These are phyloP conservation scores for Podila epigama DNA, from an alignment of 192 early-diverging fungal genomes.

Conservation along the genomic window DNA sequence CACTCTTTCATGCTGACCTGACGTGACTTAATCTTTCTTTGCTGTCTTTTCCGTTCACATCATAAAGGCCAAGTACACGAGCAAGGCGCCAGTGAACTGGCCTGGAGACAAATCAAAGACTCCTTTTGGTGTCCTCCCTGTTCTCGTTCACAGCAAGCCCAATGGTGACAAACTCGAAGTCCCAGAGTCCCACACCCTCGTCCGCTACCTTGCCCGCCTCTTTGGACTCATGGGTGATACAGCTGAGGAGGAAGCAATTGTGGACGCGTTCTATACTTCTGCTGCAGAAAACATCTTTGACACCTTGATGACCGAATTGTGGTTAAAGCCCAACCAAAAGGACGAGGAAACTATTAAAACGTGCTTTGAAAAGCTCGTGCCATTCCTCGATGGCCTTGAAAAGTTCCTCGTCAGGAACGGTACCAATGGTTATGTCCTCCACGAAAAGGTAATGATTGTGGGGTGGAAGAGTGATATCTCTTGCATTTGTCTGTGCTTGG, in stretches of 20 bases:
- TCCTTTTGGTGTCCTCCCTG: constrained; percentile 32
- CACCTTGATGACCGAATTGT: constrained; percentile 8
- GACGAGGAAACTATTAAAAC: constrained; percentile 10
- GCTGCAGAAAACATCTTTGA: constrained; percentile 22
- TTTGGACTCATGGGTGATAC: constrained; percentile 12
- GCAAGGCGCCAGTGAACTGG: constrained; percentile 28
- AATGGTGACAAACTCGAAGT: constrained; percentile 14
- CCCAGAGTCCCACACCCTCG: constrained; percentile 10
- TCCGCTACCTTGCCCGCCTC: constrained; percentile 22
- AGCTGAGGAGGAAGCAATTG: constrained; percentile 20
- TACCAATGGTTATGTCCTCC: constrained; percentile 34
- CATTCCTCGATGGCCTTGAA: constrained; percentile 34
- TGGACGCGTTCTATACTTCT: constrained; percentile 15
- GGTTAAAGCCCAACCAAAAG: constrained; percentile 18
- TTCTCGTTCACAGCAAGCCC: constrained; percentile 30
- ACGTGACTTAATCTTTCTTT: background rate
- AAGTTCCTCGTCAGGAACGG: constrained; percentile 26
- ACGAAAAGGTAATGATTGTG: constrained; percentile 41
- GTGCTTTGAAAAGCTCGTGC: constrained; percentile 10
- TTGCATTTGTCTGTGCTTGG: no score
- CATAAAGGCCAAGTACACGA: constrained; percentile 29
- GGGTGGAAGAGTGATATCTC: no score
- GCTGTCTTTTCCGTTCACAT: background rate
- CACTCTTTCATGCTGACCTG: background rate
- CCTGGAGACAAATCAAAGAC: constrained; percentile 29